A percentile compares a stretch with the other conserved stretches of the same genome.
Conservation (phyloP, 345 rosid species). For the Eucalyptus tenuipes region DNA sequence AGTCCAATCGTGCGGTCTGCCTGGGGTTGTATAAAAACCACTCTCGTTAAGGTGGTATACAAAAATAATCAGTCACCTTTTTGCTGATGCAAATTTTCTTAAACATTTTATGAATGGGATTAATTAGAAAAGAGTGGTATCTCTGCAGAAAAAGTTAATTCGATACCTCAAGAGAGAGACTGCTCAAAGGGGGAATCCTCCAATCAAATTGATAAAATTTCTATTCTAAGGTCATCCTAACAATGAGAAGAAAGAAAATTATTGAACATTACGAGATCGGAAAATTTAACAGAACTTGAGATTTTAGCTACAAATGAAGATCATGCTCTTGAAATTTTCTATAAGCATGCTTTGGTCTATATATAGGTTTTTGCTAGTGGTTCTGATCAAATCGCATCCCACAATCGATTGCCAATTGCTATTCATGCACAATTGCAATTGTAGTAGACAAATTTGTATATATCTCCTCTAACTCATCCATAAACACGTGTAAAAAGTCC, state of each 20-base stretch:
- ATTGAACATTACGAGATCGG: too few relatives aligned
- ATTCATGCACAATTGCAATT: too few relatives aligned
- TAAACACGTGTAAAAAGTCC: too few relatives aligned
- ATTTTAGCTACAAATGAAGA: neutral
- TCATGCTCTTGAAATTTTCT: neutral
- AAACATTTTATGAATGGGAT: neutral
- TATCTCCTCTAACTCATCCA: too few relatives aligned
- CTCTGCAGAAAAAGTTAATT: neutral
- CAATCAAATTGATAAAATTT: neutral
- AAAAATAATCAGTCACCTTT: neutral
- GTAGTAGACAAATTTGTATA: accelerated
- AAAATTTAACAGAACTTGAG: neutral
- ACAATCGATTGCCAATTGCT: too few relatives aligned
- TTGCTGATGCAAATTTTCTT: neutral
- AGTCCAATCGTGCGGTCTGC: neutral
- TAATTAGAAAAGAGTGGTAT: neutral
- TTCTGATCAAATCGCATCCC: accelerated
- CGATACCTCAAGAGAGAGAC: neutral
- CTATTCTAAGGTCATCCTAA: accelerated
- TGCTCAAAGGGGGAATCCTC: neutral
- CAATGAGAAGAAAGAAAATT: neutral
- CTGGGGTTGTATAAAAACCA: neutral
- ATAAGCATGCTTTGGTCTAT: neutral
- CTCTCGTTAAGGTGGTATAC: neutral
- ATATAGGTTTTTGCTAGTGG: neutral